Percentiles rank a stretch among this genome's conserved stretches.
These are phyloP conservation scores for Viola odorata DNA, from an alignment of 345 rosid species.

Conservation along the genomic window DNA sequence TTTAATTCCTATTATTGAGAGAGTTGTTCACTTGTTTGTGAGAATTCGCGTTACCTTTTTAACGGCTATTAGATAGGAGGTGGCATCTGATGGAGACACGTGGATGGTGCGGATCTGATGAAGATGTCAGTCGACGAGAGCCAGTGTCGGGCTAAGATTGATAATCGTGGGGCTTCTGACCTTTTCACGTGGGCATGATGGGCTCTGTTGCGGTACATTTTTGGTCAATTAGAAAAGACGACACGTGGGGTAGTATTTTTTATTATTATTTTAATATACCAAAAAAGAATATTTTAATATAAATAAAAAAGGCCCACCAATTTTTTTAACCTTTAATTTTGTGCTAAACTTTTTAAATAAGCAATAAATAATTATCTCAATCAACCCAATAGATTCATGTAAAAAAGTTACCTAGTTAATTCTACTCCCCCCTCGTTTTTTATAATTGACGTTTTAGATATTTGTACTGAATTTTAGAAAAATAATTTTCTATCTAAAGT, in stretches of 20 bases:
- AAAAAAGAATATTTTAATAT: not conserved
- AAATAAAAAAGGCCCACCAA: too few species aligned
- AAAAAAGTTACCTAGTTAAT: too few species aligned
- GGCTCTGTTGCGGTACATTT: not conserved
- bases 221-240: too few species aligned
- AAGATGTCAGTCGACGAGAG: constrained; percentile 9
- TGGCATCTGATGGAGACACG: constrained; percentile 6
- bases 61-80: constrained; percentile 14
- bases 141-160: not conserved
- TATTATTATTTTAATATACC: not conserved
- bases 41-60: constrained; percentile 8
- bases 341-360: too few species aligned
- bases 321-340: too few species aligned
- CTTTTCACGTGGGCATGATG: constrained; percentile 22
- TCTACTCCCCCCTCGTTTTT: too few species aligned
- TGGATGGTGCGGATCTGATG: constrained; percentile 15
- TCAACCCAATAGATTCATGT: too few species aligned
- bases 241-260: too few species aligned
- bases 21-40: not conserved
- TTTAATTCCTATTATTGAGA: not conserved
- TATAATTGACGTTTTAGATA: too few species aligned
- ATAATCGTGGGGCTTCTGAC: constrained; percentile 11
- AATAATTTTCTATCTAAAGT: too few species aligned
- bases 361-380: too few species aligned
- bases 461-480: too few species aligned